Evolutionary conservation across 257 asterid genomes (phyloP), one percentile per base, ranked within the genome.

Genomic region (Thymus quinquecostatus): DNA sequence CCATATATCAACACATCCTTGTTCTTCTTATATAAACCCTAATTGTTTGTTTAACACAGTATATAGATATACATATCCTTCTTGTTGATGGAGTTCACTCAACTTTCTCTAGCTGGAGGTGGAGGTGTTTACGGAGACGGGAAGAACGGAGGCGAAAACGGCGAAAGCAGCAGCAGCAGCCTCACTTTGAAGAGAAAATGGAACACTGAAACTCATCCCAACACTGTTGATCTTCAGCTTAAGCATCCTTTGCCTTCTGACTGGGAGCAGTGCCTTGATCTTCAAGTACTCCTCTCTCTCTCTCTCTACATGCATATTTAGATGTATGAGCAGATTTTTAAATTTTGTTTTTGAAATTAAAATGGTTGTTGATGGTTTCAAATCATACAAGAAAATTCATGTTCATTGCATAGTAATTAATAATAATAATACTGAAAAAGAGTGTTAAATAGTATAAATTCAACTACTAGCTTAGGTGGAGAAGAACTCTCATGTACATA

Each of bases 191-290:
- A 83, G 86, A 79, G 80, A 21, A 86, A 82, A 53, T 74, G 79
- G 82, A 60, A 11, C 49, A 40, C 54, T 9, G 77, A 53, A 67
- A 51, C 71, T 53, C 53, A 68, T 60, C 71, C 82, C 1, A 79
- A 71, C 47, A 49, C 60, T 45, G 80, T 86, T 60, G 88, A 86
- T 70, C 85, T 86, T 71, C 91, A 86, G 12, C 80, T 81, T 43
- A 75, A 73, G 49, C 85, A 83, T 8, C 91, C 91, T 6, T 77
- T 86, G 80, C 91, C 91, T 1, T 65, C 84, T 61, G 88, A 86
- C 64, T 86, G 91, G 91, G 91, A 86, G 73, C 91, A 86, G 62
- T 86, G 91, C 72, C 91, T 86, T 70, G 91, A 86, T 79, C 91
- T 86, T 75, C 81, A 86, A 80, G 91, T 86, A 78, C 6, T 36